Evolutionary conservation across 257 asterid genomes (phyloP), one percentile per base, ranked within the genome.

Genomic region (Gentiana dahurica): DNA sequence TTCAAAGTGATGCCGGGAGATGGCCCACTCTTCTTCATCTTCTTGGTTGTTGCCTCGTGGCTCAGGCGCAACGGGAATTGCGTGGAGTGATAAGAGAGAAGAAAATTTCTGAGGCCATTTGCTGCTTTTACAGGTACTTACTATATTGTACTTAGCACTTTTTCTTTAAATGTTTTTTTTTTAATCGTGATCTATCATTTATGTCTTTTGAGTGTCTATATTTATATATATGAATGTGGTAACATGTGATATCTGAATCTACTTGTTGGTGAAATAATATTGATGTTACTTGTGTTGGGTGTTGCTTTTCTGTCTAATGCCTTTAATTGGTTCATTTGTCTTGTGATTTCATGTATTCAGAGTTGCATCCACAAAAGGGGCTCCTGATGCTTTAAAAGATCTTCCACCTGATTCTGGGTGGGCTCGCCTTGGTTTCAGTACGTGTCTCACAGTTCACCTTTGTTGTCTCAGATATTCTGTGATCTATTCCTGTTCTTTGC

Each of bases 21-120:
- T 76, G 83, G 75, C 70, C 90, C 60, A 67, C 74, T 8, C 77
- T 75, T 51, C 74, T 78, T 67, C 98, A 91, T 77, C 94, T 91
- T 55, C 95, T 91, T 53, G 98, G 98, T 54, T 87, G 95, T 64
- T 91, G 95, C 77, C 81, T 76, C 58, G 76, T 87, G 70, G 89
- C 87, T 46, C 96, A 91, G 81, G 69, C 87, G 58, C 92, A 81
- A 61, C 65, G 65, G 71, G 87, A 73, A 61, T 65, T 81, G 71
- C 94, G 67, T 61, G 80, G 74, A 61, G 50, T 69, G 55, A 49
- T 65, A 69, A 87, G 75, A 74, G 94, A 83, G 57, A 79, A 68
- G 62, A 91, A 85, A 73, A 69, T 78, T 62, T 78, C 79, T 72
- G 97, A 91, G 72, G 93, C 97, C 37, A 68, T 83, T 61, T 77